Conservation (phyloP, 495 filamentous ascomycete genomes). For the Penicillium robsamsonii region DNA sequence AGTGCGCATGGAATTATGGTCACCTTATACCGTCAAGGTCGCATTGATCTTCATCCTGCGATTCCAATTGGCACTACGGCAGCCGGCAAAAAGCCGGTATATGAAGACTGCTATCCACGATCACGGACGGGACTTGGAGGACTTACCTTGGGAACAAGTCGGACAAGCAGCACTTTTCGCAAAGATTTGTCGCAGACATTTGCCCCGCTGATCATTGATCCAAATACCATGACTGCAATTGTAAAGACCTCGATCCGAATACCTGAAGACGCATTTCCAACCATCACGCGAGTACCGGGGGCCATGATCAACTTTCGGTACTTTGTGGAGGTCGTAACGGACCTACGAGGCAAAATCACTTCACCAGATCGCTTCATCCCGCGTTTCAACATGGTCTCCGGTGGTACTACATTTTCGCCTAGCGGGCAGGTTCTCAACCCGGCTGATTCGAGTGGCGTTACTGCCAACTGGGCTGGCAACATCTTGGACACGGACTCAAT, state of each 20-base stretch:
- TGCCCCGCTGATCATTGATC: conserved; percentile 81
- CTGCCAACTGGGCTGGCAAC: conserved; percentile 62
- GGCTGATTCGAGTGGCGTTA: conserved; percentile 39
- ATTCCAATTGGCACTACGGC: conserved; percentile 59
- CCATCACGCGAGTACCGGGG: conserved; percentile 83
- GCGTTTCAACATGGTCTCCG: conserved; percentile 53
- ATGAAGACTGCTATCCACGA: conserved; percentile 81
- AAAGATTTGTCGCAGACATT: conserved; percentile 90
- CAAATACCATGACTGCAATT: conserved; percentile 67
- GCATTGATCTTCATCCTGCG: conserved; percentile 82
- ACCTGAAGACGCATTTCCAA: conserved; percentile 89
- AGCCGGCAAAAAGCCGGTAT: conserved; percentile 63
- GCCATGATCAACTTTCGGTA: conserved; percentile 93
- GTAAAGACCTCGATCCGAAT: conserved; percentile 80
- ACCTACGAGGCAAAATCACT: conserved; percentile 82
- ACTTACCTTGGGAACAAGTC: conserved; percentile 75
- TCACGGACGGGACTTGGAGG: conserved; percentile 71
- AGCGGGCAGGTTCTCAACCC: conserved; percentile 49
- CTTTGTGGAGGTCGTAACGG: conserved; percentile 86
- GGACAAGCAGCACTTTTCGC: conserved; percentile 82
- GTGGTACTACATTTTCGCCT: conserved; percentile 45
- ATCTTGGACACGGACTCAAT: conserved; percentile 90
- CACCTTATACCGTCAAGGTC: conserved; percentile 86
- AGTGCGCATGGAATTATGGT: conserved; percentile 90
- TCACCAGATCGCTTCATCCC: conserved; percentile 63